Base-by-base conservation (phyloP, 2,329 filamentous ascomycete species). In the Paraphaeosphaeria sporulosa region DNA sequence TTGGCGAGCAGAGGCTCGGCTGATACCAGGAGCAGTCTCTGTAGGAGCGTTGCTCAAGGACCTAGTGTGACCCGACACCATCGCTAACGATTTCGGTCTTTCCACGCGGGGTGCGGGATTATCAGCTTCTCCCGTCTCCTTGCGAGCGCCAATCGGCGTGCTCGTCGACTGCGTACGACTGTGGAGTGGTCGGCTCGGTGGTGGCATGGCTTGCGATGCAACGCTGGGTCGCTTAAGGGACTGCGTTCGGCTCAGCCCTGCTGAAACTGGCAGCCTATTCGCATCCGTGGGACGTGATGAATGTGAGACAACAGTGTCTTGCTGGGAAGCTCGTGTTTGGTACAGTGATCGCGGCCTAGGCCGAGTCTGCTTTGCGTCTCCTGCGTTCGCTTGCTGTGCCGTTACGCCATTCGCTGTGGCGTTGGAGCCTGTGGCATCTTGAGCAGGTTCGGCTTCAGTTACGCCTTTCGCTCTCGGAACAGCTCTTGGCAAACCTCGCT, bases 311-410 rank as follows among this genome's bases (percentile, higher is more conserved):
- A n/a, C 48, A 25, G 51, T 62, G 6, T 64, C 61, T 51, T 57
- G 47, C 17, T 61, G 56, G 8, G 61, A 46, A 8, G 60, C 60
- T 30, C 58, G 65, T n/a, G 61, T 59, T 52, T 75, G 73, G 56
- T 76, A 76, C 55, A 71, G 60, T 12, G 75, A 75, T 50, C 67
- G 70, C 61, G 72, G 73, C 58, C 74, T 66, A 38, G 67, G 67
- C 19, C 72, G 71, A 30, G 57, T 63, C 55, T 55, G 44, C 47
- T 59, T 25, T 43, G 48, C 9, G 52, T 53, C 25, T 47, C 62
- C 47, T 44, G 58, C 48, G 51, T 38, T 59, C 27, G 61, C 50
- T 30, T 59, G 34, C 23, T 58, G 55, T 17, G 62, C 34, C 3
- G 61, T 21, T 23, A 54, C 46, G 25, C 43, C 25, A 8, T 46